Base-by-base conservation (phyloP, 2,329 filamentous ascomycete species). In the Stachybotrys chartarum region DNA sequence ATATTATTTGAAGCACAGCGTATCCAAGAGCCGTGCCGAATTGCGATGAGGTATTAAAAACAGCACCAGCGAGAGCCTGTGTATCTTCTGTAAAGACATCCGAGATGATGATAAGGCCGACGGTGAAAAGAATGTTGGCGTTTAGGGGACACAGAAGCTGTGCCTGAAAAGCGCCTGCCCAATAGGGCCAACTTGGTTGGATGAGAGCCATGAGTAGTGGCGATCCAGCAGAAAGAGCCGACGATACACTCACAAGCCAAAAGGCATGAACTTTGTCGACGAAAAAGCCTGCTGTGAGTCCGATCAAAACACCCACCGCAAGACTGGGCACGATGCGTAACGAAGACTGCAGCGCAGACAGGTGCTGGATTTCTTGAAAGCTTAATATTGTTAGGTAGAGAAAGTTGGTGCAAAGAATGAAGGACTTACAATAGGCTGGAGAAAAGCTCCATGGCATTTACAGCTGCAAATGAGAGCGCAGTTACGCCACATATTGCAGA, bases 1-100 rank as follows among this genome's bases (percentile, higher is more conserved):
- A 72, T 5, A 81, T 71, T 1, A 79, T 72, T 54, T 77, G 76
- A 55, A 78, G 71, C 1, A 78, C 59, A 1, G 76, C 75, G 8
- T 81, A 56, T 1, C 77, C 78, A 17, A 82, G 64, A 0, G 75
- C 72, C n/a, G 67, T 76, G 0, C 82, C 82, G 54, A 85, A 78
- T 58, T 85, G 81, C 0, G 75, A 69, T 1, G 79, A 71, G 0
- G 81, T 83, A 57, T 83, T 84, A 65, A 85, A 86, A 0, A 86
- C 82, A 0, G 80, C 82, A 0, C 83, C 84, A 0, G 81, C 82
- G 0, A 86, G 68, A 0, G 79, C 79, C 56, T 86, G 82, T 1
- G 75, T 83, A 8, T 80, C 68, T n/a, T 75, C 70, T 0, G 80
- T 78, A 57, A 85, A 85, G 3, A 72, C 75, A 14, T 80, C 76